phyloP scores from a whole-genome alignment of 1,284 basidiomycete genomes.

The Peniophora sp. region DNA sequence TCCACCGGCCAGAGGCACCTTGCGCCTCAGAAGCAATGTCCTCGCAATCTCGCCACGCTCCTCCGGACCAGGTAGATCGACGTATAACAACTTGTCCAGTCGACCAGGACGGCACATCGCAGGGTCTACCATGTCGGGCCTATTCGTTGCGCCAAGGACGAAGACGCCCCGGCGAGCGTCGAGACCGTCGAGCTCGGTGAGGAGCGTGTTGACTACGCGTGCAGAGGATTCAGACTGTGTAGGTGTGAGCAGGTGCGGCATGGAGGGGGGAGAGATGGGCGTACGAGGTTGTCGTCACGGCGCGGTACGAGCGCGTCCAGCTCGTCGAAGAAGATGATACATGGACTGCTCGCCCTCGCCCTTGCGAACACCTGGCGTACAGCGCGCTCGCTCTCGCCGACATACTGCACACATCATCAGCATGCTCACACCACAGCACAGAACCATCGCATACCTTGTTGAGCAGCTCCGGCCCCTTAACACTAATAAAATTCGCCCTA shows the following conservation, averaged over 20 bases:
- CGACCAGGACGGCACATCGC: conserved; percentile 97
- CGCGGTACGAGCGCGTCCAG: conserved; percentile 93
- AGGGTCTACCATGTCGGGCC: conserved; percentile 99
- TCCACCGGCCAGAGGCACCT: conserved; percentile 58
- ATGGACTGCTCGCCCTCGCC: conserved; percentile 82
- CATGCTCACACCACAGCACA: neutral
- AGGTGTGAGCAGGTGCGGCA: neutral
- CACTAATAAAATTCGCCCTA: conserved; percentile 92
- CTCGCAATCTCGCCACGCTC: conserved; percentile 86
- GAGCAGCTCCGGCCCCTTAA: conserved; percentile 93
- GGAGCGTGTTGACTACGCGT: conserved; percentile 94
- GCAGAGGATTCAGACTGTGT: conserved; percentile 88
- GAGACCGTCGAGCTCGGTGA: conserved; percentile 94
- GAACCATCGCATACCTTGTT: conserved; percentile 71
- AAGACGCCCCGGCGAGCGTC: conserved; percentile 88
- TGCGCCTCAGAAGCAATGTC: conserved; percentile 50
- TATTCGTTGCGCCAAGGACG: conserved; percentile 94
- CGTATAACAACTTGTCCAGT: conserved; percentile 93
- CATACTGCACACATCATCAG: conserved; percentile 59
- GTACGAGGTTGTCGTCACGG: conserved; percentile 83
- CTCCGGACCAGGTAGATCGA: conserved; percentile 74
- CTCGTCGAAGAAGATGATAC: conserved; percentile 95
- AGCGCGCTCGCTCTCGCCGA: conserved; percentile 94
- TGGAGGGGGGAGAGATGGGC: conserved; percentile 17
- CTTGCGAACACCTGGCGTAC: conserved; percentile 91